phyloP scores from a whole-genome alignment of 768 basidiomycete species.

The Kwoniella dejecticola region DNA sequence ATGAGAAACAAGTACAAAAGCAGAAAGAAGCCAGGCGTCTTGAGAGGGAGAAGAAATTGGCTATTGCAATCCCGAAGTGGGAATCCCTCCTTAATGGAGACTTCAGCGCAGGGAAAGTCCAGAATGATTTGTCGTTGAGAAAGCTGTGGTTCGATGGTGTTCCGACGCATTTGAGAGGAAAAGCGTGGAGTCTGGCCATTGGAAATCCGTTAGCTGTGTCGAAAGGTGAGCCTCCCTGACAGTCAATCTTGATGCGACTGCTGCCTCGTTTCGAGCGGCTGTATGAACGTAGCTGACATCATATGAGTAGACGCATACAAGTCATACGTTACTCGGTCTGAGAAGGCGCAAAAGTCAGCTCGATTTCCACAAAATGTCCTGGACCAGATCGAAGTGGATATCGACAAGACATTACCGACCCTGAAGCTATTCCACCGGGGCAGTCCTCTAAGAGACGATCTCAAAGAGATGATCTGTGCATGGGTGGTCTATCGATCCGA shows the following conservation, averaged over 20 bases:
- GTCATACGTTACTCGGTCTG: conserved; percentile 36
- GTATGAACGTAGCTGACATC: neutral
- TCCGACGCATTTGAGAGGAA: conserved; percentile 51
- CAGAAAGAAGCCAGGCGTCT: conserved; percentile 21
- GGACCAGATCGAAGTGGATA: conserved; percentile 44
- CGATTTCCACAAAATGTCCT: conserved; percentile 47
- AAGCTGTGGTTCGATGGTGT: conserved; percentile 52
- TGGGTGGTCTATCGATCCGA: conserved; percentile 54
- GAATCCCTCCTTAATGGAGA: conserved; percentile 40
- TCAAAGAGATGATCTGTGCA: conserved; percentile 48
- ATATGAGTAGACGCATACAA: conserved; percentile 45
- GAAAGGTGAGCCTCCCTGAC: conserved; percentile 41
- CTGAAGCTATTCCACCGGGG: conserved; percentile 42
- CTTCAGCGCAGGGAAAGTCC: conserved; percentile 34
- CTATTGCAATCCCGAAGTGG: conserved; percentile 43
- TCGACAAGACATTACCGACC: conserved; percentile 41
- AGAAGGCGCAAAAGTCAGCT: conserved; percentile 39
- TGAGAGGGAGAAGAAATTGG: conserved; percentile 46
- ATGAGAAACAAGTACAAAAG: conserved; percentile 38
- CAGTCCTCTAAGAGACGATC: conserved; percentile 49
- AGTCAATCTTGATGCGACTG: no score
- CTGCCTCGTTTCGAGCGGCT: neutral
- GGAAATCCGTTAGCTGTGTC: conserved; percentile 52
- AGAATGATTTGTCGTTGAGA: conserved; percentile 34
- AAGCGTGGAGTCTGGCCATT: conserved; percentile 49